phyloP scores from a whole-genome alignment of 805 yeast species.

The Yamadazyma takamatsuzukensis region DNA sequence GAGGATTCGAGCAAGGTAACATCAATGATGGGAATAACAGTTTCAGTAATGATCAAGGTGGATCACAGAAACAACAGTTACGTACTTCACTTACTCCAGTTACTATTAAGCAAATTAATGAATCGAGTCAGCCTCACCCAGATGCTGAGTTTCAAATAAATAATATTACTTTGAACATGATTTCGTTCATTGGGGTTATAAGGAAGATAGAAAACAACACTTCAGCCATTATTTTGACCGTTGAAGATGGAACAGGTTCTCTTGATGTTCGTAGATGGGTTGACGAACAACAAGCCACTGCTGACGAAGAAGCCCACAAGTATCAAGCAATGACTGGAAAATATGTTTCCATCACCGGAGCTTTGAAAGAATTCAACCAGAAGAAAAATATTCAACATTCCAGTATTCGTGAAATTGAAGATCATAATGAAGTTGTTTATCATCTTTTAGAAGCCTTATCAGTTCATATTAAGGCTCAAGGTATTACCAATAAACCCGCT shows the following conservation, averaged over 20 bases:
- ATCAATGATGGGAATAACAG: conserved; percentile 18
- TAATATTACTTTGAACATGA: conserved; percentile 59
- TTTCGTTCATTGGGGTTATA: conserved; percentile 66
- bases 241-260: conserved; percentile 77
- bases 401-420: conserved; percentile 51
- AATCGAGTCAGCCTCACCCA: conserved; percentile 56
- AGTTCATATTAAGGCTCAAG: conserved; percentile 53
- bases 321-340: conserved; percentile 43
- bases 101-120: conserved; percentile 68
- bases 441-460: conserved; percentile 65
- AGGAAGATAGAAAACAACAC: conserved; percentile 60
- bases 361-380: conserved; percentile 53
- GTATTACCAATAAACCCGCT: conserved; percentile 24
- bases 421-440: conserved; percentile 65
- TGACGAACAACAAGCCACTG: conserved; percentile 25
- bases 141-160: conserved; percentile 64
- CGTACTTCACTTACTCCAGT: conserved; percentile 50
- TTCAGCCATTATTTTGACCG: conserved; percentile 49
- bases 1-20: conserved; percentile 17
- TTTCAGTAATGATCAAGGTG: conserved; percentile 17
- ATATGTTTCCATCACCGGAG: conserved; percentile 55
- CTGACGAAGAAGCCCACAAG: conserved; percentile 27
- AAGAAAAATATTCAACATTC: conserved; percentile 66
- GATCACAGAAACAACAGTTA: conserved; percentile 22
- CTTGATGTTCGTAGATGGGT: conserved; percentile 65